Conservation (phyloP, 345 rosid species). For the Boechera divaricarpa region DNA sequence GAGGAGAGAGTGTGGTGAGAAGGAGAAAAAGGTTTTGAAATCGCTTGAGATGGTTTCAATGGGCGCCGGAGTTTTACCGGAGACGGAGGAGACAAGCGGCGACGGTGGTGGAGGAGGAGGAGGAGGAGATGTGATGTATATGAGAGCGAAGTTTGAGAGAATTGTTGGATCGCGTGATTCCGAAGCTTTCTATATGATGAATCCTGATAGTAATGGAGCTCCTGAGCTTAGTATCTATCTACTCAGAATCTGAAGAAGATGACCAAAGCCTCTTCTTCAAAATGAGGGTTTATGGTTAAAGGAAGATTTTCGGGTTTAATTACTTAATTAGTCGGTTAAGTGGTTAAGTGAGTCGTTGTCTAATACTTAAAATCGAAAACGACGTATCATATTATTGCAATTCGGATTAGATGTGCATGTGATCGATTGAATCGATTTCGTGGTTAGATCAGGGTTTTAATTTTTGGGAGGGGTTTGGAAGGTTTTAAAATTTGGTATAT, state of each 20-base stretch:
- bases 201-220: conserved; percentile 97
- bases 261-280: background rate
- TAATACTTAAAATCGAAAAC: conserved; percentile 28
- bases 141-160: conserved; percentile 95
- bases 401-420: conserved; percentile 39
- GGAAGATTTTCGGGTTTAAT: conserved; percentile 29
- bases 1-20: conserved; percentile 73
- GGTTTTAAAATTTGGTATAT: conserved; percentile 44
- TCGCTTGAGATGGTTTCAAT: conserved; percentile 94
- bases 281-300: conserved; percentile 12
- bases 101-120: conserved; percentile 45
- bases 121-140: conserved; percentile 66
- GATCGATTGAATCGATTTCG: conserved; percentile 18
- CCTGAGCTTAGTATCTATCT: conserved; percentile 95
- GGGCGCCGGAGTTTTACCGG: conserved; percentile 98
- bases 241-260: conserved; percentile 68
- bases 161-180: conserved; percentile 98
- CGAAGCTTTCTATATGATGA: conserved; percentile 99
- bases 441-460: conserved; percentile 19
- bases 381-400: conserved; percentile 23
- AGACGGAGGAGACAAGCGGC: conserved; percentile 31
- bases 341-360: conserved; percentile 18
- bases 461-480: conserved; percentile 27
- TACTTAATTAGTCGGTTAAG: conserved; percentile 20
- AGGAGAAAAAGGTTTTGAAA: conserved; percentile 76